These are phyloP conservation scores for Cladosporium sp. DNA, from an alignment of 2,329 filamentous ascomycete genomes.

Conservation along the genomic window DNA sequence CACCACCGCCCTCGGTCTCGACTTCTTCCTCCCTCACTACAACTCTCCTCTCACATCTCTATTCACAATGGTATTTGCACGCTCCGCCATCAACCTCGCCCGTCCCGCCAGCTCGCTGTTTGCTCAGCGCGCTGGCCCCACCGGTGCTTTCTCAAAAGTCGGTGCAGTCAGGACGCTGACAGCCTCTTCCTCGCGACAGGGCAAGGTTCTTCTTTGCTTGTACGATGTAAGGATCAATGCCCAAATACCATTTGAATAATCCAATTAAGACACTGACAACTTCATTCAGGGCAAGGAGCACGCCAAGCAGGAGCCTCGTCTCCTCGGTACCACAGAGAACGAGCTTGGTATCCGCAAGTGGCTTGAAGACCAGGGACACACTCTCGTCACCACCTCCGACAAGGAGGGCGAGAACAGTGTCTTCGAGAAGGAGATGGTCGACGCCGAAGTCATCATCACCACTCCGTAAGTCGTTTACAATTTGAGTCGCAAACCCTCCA, in stretches of 20 bases:
- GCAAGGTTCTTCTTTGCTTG: conserved; percentile 90
- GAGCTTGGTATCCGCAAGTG: conserved; percentile 96
- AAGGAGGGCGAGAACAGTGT: conserved; percentile 92
- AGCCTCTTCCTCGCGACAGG: conserved; percentile 67
- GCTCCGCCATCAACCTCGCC: conserved; percentile 55
- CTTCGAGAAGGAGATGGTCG: conserved; percentile 93
- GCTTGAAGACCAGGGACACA: conserved; percentile 96
- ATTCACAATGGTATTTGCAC: conserved; percentile 57
- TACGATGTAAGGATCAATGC: conserved; percentile 67
- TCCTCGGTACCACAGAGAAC: conserved; percentile 96
- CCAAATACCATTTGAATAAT: background rate
- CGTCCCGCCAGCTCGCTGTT: conserved; percentile 52
- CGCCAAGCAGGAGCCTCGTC: conserved; percentile 79
- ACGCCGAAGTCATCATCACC: conserved; percentile 98
- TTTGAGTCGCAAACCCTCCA: background rate
- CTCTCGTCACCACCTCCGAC: conserved; percentile 92
- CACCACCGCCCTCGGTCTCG: background rate
- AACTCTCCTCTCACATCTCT: conserved; percentile 4
- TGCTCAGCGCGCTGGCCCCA: conserved; percentile 37
- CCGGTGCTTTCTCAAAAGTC: conserved; percentile 37
- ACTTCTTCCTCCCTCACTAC: background rate
- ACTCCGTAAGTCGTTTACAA: conserved; percentile 68
- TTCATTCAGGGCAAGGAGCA: conserved; percentile 66
- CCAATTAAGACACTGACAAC: conserved; percentile 5
- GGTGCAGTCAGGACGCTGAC: conserved; percentile 59